Percentiles rank a stretch among this genome's conserved stretches.
Conservation (phyloP, 73 alveolate species). For the Urostyla sp. region DNA sequence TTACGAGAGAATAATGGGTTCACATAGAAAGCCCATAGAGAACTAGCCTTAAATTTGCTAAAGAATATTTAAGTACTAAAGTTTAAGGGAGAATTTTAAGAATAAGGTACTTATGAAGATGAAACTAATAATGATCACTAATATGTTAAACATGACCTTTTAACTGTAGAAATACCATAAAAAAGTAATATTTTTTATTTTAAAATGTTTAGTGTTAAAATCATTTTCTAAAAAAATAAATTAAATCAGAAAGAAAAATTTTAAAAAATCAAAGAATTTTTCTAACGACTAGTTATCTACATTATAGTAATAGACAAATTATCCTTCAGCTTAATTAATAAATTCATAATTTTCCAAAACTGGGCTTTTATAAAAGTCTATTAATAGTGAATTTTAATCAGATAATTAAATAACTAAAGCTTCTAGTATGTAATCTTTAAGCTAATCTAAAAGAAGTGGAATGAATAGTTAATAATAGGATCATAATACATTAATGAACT, state of each 20-base stretch:
- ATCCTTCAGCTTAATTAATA: not conserved
- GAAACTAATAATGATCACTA: not conserved
- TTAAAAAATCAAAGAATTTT: not conserved
- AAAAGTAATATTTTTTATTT: not conserved
- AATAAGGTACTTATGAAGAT: not conserved
- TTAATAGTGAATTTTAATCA: not conserved
- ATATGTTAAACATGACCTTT: constrained; percentile 15
- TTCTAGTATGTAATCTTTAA: not conserved
- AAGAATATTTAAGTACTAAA: constrained; percentile 46
- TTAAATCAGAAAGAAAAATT: not conserved
- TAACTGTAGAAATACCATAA: constrained; percentile 24
- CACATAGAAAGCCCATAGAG: constrained; percentile 8
- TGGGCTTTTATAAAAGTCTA: not conserved
- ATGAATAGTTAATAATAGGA: not conserved
- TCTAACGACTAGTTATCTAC: not conserved
- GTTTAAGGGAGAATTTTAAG: constrained; percentile 46
- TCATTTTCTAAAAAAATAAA: constrained; percentile 11
- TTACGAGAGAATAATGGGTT: constrained; percentile 74
- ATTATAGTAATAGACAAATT: not conserved
- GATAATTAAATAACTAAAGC: not conserved
- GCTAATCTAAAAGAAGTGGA: constrained; percentile 5
- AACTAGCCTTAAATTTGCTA: constrained; percentile 40
- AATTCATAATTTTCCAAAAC: not conserved
- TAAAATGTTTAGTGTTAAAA: not conserved
- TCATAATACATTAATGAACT: not conserved